Percentiles rank a stretch among this genome's conserved stretches.
Conservation (phyloP, 441 rosid genomes). For the Arabidopsis lyrata region DNA sequence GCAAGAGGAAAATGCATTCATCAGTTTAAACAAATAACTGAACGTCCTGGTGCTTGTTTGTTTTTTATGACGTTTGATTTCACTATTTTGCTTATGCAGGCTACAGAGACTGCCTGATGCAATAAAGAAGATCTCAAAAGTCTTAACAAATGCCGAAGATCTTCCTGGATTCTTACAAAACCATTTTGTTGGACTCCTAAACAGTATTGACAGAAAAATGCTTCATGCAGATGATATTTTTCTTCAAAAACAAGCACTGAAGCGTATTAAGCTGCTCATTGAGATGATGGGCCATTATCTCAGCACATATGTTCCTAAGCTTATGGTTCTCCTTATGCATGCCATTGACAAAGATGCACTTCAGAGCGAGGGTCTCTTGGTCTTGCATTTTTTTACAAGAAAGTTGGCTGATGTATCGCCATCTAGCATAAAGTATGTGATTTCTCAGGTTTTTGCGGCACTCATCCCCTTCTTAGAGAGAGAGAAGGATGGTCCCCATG, state of each 20-base stretch:
- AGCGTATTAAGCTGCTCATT: slow-evolving; percentile 92
- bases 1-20: slow-evolving; percentile 25
- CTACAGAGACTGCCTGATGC: slow-evolving; percentile 81
- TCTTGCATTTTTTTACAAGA: slow-evolving; percentile 84
- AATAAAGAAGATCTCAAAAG: slow-evolving; percentile 84
- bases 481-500: slow-evolving; percentile 66
- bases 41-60: slow-evolving; percentile 27
- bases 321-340: slow-evolving; percentile 99
- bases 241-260: slow-evolving; percentile 93
- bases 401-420: slow-evolving; percentile 84
- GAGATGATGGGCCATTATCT: slow-evolving; percentile 95
- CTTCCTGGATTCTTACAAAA: slow-evolving; percentile 89
- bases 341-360: slow-evolving; percentile 88
- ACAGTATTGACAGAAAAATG: slow-evolving; percentile 95
- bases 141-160: slow-evolving; percentile 85
- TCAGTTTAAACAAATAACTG: slow-evolving; percentile 19
- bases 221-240: slow-evolving; percentile 82
- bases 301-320: slow-evolving; percentile 91
- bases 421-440: slow-evolving; percentile 87
- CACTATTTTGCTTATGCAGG: slow-evolving; percentile 55
- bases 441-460: slow-evolving; percentile 97
- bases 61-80: slow-evolving; percentile 33
- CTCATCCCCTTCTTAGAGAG: slow-evolving; percentile 95
- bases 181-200: slow-evolving; percentile 98
- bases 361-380: slow-evolving; percentile 91